These are phyloP conservation scores for Boletus sp. DNA, from an alignment of 768 basidiomycete species.

Conservation along the genomic window DNA sequence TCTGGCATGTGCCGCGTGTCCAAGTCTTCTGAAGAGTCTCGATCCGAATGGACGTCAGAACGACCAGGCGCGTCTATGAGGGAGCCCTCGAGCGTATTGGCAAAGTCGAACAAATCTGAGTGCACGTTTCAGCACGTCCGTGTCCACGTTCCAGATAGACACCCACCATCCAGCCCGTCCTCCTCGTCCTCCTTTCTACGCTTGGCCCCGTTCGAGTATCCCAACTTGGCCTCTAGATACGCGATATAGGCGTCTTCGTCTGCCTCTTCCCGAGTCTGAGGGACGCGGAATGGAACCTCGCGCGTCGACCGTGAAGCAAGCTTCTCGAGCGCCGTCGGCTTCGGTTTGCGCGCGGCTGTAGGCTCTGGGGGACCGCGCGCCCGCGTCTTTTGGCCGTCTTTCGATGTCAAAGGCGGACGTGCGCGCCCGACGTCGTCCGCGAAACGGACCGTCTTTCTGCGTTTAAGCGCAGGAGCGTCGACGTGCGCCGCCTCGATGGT, in stretches of 20 bases:
- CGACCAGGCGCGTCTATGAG: neutral
- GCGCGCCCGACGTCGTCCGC: slow-evolving; percentile 3
- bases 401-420: neutral
- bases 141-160: neutral
- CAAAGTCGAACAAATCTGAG: slow-evolving; percentile 56
- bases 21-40: neutral
- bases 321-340: slow-evolving; percentile 36
- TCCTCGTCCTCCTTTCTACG: slow-evolving; percentile 51
- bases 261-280: slow-evolving; percentile 44
- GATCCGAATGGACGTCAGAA: neutral
- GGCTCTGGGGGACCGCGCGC: neutral
- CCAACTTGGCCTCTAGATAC: slow-evolving; percentile 77
- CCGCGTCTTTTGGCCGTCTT: neutral
- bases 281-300: slow-evolving; percentile 3
- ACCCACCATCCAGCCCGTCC: slow-evolving; percentile 84
- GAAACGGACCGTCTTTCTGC: slow-evolving; percentile 43
- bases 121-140: neutral
- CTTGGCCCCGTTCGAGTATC: slow-evolving; percentile 44
- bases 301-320: slow-evolving; percentile 23
- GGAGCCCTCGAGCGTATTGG: slow-evolving; percentile 29
- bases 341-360: neutral
- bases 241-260: slow-evolving; percentile 87
- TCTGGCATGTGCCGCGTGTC: neutral
- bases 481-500: slow-evolving; percentile 43
- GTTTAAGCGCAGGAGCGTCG: slow-evolving; percentile 40